These are phyloP conservation scores for Dactylella cylindrospora DNA, from an alignment of 2,329 filamentous ascomycete species.

Conservation along the genomic window DNA sequence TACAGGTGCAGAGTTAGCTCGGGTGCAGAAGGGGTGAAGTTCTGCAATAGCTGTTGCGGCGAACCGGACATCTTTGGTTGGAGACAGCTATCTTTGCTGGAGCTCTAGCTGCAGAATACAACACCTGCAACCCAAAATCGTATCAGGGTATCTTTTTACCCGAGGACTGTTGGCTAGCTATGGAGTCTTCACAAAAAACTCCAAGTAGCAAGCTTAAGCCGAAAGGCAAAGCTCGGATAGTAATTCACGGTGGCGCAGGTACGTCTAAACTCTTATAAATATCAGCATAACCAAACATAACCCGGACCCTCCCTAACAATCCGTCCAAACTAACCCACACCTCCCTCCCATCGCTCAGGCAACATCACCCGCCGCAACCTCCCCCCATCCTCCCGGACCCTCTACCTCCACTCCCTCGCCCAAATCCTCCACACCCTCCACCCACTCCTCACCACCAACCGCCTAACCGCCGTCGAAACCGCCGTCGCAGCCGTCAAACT, in stretches of 20 bases:
- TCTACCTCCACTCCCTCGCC: constrained; percentile 65
- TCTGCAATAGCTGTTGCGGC: too few relatives aligned
- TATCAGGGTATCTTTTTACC: too few relatives aligned
- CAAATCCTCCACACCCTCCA: constrained; percentile 60
- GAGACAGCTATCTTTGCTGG: too few relatives aligned
- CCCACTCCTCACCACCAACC: constrained; percentile 51
- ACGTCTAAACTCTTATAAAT: background rate
- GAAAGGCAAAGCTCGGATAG: constrained; percentile 23
- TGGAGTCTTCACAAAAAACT: background rate
- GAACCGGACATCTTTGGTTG: too few relatives aligned
- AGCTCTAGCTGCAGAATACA: too few relatives aligned
- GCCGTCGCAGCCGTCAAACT: constrained; percentile 73
- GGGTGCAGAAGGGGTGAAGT: too few relatives aligned
- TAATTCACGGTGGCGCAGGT: constrained; percentile 43
- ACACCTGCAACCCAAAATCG: too few relatives aligned
- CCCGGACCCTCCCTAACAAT: constrained; percentile 50
- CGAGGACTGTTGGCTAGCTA: too few relatives aligned
- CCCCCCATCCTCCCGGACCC: constrained; percentile 58
- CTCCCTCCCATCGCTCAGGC: constrained; percentile 1
- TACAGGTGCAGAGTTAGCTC: too few relatives aligned
- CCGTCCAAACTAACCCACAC: background rate
- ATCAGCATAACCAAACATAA: background rate
- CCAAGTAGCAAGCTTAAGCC: background rate
- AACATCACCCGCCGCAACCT: constrained; percentile 59
- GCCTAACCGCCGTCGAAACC: constrained; percentile 64